Base-by-base conservation (phyloP, 1,284 basidiomycete genomes). In the Trichosporon sp. region DNA sequence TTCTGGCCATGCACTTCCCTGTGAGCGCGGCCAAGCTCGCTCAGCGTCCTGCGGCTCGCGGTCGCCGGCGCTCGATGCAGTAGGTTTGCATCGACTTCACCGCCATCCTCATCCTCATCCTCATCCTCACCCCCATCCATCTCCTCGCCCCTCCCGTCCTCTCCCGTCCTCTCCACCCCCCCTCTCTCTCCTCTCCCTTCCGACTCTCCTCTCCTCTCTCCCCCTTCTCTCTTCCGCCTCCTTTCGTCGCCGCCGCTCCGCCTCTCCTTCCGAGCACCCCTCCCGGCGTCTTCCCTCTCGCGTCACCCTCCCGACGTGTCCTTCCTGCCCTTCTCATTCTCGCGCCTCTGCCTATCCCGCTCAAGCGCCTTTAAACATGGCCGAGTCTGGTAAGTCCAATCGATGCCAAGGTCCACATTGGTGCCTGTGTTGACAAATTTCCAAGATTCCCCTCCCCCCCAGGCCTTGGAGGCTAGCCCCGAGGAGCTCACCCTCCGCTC, bases 401-500 rank as follows among this genome's bases (percentile, higher is more conserved):
- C 14, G 51, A 14, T 16, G 4, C 11, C 2, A 35, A 26, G 43
- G 32, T 48, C 31, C 48, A 6, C 14, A 16, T 35, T 31, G 43
- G 32, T 64, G 19, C 69, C 19, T 19, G 19, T 26, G 21, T 40
- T 61, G 43, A 67, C 61, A 43, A 48, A n/a, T 21, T 19, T 26
- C 61, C n/a, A 26, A 69, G 68, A 79, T 74, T 76, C 70, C 68
- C 75, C 70, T 65, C 77, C 73, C 77, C 79, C 73, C 77, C 76
- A 78, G 74, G 72, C 75, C 69, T 38, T 73, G 67, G 74, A 75
- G 69, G 75, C 51, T 65, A 68, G 65, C 21, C 73, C 72, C 71
- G 76, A 88, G 70, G 88, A 88, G 48, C 88, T 98, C 78, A 94
- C 93, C 76, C 90, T 98, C 70, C 91, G 95, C 77, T 92, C 95